Evolutionary conservation across 139 green algal species (phyloP), one percentile per base, ranked within the genome.

Genomic region (Micractinium conductrix): DNA sequence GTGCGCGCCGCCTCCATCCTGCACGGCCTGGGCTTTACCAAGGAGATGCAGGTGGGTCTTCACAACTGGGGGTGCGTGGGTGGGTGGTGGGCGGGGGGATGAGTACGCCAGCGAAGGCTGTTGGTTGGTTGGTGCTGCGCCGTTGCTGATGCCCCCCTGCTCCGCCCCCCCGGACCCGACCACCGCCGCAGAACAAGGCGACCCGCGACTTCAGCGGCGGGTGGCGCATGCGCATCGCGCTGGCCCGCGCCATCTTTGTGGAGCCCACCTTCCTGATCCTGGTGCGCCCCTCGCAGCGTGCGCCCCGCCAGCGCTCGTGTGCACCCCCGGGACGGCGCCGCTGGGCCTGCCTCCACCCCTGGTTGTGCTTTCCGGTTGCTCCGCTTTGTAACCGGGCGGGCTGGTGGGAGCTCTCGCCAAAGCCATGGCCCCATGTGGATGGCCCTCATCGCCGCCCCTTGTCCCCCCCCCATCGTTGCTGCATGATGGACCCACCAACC

Each of bases 191-290:
- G 76, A 67, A 71, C 76, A 94, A 93, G 82, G 85, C 87, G 84
- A 98, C 96, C 19, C 88, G 91, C n/a, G 96, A 99, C 86, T 98
- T 99, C 65, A 95, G 87, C 33, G 97, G 97, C 72, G 97, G 97
- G 4, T 99, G 97, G 97, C 91, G 97, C 74, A 99, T 99, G 97
- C 93, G 97, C 69, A 96, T 99, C 68, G 92, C 97, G 4, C 92
- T 99, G 12, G 97, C 97, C 17, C 90, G 94, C 28, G 97, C 96
- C 53, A 91, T 99, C 63, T 99, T 98, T 88, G 91, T 97, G 58
- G 84, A 97, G 55, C 96, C 96, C 74, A 98, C 95, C 28, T 92
- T 97, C 44, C 90, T 98, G 75, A 93, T 99, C 75, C 91, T 99
- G 80, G n/a, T n/a, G n/a, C n/a, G n/a, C n/a, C n/a, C n/a, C n/a